These are phyloP conservation scores for Clarireedia sp. DNA, from an alignment of 2,329 filamentous ascomycete genomes.

Conservation along the genomic window DNA sequence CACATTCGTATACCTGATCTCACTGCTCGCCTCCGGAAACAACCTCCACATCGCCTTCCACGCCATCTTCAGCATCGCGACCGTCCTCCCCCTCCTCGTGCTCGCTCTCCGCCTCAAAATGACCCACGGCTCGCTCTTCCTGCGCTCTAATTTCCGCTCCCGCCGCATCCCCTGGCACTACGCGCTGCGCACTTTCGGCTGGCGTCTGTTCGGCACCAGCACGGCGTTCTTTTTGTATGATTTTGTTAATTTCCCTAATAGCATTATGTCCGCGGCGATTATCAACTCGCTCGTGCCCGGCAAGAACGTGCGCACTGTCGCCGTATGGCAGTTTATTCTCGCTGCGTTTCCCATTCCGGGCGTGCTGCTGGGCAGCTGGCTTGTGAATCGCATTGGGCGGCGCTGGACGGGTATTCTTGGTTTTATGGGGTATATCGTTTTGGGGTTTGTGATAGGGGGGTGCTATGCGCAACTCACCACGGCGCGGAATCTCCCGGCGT, in stretches of 20 bases:
- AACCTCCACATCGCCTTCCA: constrained; percentile 26
- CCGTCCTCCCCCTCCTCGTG: constrained; percentile 29
- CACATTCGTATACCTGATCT: constrained; percentile 19
- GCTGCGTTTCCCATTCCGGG: constrained; percentile 30
- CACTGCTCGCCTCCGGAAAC: constrained; percentile 30
- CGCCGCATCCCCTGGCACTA: not conserved
- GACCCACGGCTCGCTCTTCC: constrained; percentile 12
- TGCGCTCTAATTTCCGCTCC: not conserved
- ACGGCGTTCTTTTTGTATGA: constrained; percentile 32
- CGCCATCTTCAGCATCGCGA: constrained; percentile 30
- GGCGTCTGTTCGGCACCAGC: constrained; percentile 26
- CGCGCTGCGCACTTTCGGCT: not conserved
- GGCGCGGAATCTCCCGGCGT: not conserved
- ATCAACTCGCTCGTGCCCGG: constrained; percentile 29
- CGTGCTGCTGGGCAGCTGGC: constrained; percentile 29
- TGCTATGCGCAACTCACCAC: not conserved
- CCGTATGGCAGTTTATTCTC: constrained; percentile 31
- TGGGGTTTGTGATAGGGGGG: not conserved
- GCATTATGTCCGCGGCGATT: constrained; percentile 31
- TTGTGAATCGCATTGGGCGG: constrained; percentile 28
- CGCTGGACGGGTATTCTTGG: not conserved
- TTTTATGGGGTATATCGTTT: not conserved
- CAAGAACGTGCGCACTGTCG: constrained; percentile 29
- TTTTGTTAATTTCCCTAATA: constrained; percentile 33
- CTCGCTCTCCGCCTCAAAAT: constrained; percentile 30